phyloP scores from a whole-genome alignment of 768 basidiomycete genomes.

The Russula sp. region DNA sequence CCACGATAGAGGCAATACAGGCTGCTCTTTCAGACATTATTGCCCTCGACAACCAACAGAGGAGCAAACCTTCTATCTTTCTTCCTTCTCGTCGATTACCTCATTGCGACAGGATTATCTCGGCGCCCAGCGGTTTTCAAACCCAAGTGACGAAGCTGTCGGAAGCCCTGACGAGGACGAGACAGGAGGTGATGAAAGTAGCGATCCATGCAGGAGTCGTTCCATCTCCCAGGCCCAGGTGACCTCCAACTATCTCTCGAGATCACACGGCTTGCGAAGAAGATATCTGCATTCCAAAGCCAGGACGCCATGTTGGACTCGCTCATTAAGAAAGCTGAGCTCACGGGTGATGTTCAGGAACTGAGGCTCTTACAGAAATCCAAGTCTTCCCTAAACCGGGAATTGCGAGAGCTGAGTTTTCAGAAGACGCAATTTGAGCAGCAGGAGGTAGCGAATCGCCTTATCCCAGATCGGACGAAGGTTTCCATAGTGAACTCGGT shows the following conservation, averaged over 20 bases:
- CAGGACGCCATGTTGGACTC: constrained; percentile 85
- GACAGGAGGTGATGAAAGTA: constrained; percentile 45
- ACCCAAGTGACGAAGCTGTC: constrained; percentile 39
- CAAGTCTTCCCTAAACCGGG: constrained; percentile 74
- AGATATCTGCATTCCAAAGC: constrained; percentile 69
- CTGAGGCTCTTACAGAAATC: constrained; percentile 78
- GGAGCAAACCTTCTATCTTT: constrained; percentile 25
- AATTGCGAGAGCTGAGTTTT: constrained; percentile 80
- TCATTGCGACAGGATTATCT: constrained; percentile 13
- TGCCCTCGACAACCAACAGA: constrained; percentile 64
- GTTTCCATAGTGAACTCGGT: constrained; percentile 85
- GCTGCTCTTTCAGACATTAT: constrained; percentile 96
- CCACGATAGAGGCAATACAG: constrained; percentile 93
- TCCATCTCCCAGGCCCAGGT: constrained; percentile 80
- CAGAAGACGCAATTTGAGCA: constrained; percentile 93
- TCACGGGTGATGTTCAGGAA: constrained; percentile 88
- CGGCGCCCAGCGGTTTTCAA: neutral
- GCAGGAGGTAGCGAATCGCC: constrained; percentile 86
- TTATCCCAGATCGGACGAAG: constrained; percentile 78
- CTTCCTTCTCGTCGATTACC: constrained; percentile 11
- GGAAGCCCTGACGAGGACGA: constrained; percentile 42
- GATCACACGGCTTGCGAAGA: constrained; percentile 72
- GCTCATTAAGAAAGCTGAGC: constrained; percentile 90
- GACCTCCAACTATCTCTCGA: constrained; percentile 87
- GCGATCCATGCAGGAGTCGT: constrained; percentile 50